phyloP scores from a whole-genome alignment of 2,329 filamentous ascomycete species.

The Penicillium sp. region DNA sequence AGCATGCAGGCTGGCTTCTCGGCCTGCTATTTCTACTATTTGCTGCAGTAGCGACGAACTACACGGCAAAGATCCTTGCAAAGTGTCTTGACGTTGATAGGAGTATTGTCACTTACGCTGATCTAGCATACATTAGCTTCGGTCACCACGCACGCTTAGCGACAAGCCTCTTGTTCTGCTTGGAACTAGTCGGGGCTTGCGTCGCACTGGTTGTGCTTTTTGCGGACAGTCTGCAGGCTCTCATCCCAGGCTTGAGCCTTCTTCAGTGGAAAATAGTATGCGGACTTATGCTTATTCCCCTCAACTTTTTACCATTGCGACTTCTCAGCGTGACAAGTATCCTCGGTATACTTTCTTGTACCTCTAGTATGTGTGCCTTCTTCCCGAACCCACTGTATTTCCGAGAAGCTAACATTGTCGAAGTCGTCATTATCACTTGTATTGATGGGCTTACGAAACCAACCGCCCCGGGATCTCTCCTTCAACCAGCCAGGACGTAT shows the following conservation, averaged over 20 bases:
- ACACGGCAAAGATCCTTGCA: constrained; percentile 75
- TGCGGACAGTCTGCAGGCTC: constrained; percentile 71
- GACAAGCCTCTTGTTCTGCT: constrained; percentile 74
- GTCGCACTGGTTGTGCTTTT: constrained; percentile 90
- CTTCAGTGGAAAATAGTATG: constrained; percentile 78
- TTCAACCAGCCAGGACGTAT: constrained; percentile 68
- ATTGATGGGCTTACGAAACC: constrained; percentile 79
- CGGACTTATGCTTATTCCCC: constrained; percentile 64
- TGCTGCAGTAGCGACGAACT: constrained; percentile 66
- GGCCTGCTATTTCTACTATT: constrained; percentile 67
- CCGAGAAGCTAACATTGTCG: no score
- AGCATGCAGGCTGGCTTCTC: constrained; percentile 78
- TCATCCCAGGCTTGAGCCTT: constrained; percentile 63
- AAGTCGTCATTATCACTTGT: constrained; percentile 73
- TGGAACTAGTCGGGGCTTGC: constrained; percentile 79
- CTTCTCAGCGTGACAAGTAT: constrained; percentile 83
- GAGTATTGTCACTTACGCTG: constrained; percentile 84
- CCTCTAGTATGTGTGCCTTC: constrained; percentile 66
- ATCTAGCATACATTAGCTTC: constrained; percentile 84
- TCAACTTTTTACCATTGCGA: constrained; percentile 76
- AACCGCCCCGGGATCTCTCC: constrained; percentile 68
- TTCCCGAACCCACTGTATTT: no score
- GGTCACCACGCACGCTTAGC: constrained; percentile 70
- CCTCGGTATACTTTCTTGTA: constrained; percentile 77
- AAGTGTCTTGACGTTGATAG: constrained; percentile 81